Evolutionary conservation across 257 asterid genomes (phyloP), one percentile per base, ranked within the genome.

Genomic region (Prunella vulgaris): DNA sequence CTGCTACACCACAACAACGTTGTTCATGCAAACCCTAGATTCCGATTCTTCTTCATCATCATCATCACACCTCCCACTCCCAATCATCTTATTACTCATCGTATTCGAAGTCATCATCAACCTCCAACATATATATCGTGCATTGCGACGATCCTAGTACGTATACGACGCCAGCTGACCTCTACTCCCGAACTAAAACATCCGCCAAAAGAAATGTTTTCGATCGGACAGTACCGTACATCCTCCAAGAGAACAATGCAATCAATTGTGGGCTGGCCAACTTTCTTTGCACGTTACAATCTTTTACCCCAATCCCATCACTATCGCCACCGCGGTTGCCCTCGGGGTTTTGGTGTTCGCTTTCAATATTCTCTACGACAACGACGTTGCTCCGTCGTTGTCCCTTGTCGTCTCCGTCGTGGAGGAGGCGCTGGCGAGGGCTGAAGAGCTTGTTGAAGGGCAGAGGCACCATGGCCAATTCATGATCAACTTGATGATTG

Each of bases 391-490:
- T 6, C 56, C 56, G 80, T n/a, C 15, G 3, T 5, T 84, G 77
- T 76, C 84, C 2, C 1, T 68, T 14, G 79, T 86, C 1, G 75
- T 78, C 15, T 69, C 82, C 5, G 74, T 78, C 13, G 30, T 84
- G 3, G 95, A 85, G 52, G 90, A 85, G 5, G 92, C 87, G 13
- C 6, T 68, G 27, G 85, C 78, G 35, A 87, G 66, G 57, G 94
- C 83, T 0, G 76, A 72, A 27, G 17, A 60, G 17, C 64, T 87
- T 0, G 69, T 83, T 9, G 9, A 66, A 57, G 92, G 88, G 20
- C 74, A 78, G 58, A 76, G 65, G 30, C 20, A 61, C 21, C 68
- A 79, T 7, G 90, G 90, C 3, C n/a, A n/a, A n/a, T 74, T 83
- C 22, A 61, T 78, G 69, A 17, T 83, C 0, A 80, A 54, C 17